phyloP scores from a whole-genome alignment of 225 moss, liverwort and hornwort species.

The Sphagnum contortum region DNA sequence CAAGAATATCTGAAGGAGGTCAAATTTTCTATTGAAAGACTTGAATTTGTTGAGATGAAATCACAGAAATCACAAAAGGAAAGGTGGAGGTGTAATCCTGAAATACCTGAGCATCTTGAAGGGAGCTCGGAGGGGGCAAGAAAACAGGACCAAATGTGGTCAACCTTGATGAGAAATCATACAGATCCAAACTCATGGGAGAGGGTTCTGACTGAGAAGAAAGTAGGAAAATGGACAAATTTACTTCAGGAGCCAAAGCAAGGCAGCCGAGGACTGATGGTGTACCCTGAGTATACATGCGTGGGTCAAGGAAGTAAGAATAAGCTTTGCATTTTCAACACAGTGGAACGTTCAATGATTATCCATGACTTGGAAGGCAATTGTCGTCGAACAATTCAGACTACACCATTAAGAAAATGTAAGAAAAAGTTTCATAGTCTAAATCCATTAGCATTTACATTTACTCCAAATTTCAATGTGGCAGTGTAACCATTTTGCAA shows the following conservation, averaged over 20 bases:
- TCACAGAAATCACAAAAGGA: slow-evolving; percentile 5
- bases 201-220: too few relatives aligned
- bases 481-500: neutral
- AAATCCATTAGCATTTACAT: slow-evolving; percentile 12
- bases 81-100: neutral
- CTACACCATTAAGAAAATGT: neutral
- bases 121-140: too few relatives aligned
- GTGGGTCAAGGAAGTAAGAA: slow-evolving; percentile 4
- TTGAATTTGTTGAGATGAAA: slow-evolving; percentile 4
- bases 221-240: neutral
- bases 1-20: slow-evolving; percentile 24
- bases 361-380: neutral
- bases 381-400: neutral
- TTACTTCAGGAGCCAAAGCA: neutral
- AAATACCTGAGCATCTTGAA: too few relatives aligned
- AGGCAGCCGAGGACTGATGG: slow-evolving; percentile 4
- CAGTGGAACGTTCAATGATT: slow-evolving; percentile 7
- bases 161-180: too few relatives aligned
- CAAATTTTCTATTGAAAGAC: slow-evolving; percentile 22
- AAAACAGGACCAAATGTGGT: too few relatives aligned
- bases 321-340: slow-evolving; percentile 29
- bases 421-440: slow-evolving; percentile 7
- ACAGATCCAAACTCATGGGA: too few relatives aligned
- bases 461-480: slow-evolving; percentile 14
- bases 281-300: slow-evolving; percentile 13